A percentile compares a stretch with the other conserved stretches of the same genome.
Evolutionary conservation across 2,329 filamentous ascomycete species (phyloP).

Genomic region (Verticillium isaacii): DNA sequence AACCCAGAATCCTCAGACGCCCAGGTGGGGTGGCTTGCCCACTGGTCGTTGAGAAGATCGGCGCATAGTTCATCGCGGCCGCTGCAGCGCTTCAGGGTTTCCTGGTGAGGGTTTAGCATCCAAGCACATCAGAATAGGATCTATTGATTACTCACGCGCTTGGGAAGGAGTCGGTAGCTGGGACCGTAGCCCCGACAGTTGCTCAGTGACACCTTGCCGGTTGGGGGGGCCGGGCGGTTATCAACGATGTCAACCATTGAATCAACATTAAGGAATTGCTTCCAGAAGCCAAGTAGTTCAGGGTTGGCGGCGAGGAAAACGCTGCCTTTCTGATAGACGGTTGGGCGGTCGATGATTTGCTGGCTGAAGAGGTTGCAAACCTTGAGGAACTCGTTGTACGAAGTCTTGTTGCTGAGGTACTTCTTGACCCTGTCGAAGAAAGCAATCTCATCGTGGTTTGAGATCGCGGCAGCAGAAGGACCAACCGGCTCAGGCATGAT

Average conservation of each 20-base stretch:
- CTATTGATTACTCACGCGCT: slow-evolving; percentile 48
- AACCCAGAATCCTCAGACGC: slow-evolving; percentile 97
- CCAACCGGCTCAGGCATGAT: slow-evolving; percentile 82
- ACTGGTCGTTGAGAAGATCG: slow-evolving; percentile 91
- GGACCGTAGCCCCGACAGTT: slow-evolving; percentile 95
- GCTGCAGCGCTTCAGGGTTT: slow-evolving; percentile 86
- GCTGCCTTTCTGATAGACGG: slow-evolving; percentile 76
- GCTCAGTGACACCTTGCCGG: slow-evolving; percentile 82
- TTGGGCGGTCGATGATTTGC: slow-evolving; percentile 81
- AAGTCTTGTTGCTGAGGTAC: slow-evolving; percentile 85
- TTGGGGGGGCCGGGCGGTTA: slow-evolving; percentile 69
- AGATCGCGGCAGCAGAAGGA: slow-evolving; percentile 67
- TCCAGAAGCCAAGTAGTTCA: slow-evolving; percentile 88
- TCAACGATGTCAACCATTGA: slow-evolving; percentile 74
- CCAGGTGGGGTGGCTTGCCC: slow-evolving; percentile 98
- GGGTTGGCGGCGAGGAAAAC: slow-evolving; percentile 83
- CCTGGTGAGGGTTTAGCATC: slow-evolving; percentile 32
- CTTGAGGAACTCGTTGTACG: slow-evolving; percentile 94
- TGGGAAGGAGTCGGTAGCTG: slow-evolving; percentile 89
- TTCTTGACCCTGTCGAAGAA: slow-evolving; percentile 99
- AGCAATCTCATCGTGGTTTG: slow-evolving; percentile 76
- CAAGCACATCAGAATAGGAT: background rate
- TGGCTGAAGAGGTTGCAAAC: slow-evolving; percentile 93
- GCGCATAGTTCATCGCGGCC: slow-evolving; percentile 93
- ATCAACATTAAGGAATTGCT: slow-evolving; percentile 74